Evolutionary conservation across 805 yeast species (phyloP).

Genomic region (Barnettozyma sucrosica): DNA sequence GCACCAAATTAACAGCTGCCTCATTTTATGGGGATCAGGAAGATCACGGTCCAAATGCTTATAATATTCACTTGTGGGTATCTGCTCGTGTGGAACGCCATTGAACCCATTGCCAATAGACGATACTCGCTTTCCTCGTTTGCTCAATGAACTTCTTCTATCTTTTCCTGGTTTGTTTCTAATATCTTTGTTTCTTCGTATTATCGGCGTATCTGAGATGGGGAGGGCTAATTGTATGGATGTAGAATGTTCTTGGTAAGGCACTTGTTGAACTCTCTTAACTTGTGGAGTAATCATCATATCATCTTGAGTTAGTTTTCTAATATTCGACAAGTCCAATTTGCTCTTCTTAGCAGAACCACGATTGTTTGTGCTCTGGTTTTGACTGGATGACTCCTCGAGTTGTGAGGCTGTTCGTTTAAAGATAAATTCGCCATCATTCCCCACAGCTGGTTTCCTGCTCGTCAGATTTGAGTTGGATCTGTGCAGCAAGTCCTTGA

Average conservation of each 20-base stretch:
- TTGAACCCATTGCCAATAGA: slow-evolving; percentile 69
- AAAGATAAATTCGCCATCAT: slow-evolving; percentile 22
- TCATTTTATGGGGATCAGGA: slow-evolving; percentile 71
- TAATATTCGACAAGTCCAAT: neutral
- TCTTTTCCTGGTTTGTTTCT: slow-evolving; percentile 23
- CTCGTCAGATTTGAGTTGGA: slow-evolving; percentile 12
- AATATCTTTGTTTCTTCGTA: slow-evolving; percentile 30
- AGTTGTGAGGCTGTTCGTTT: slow-evolving; percentile 16
- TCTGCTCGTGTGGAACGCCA: slow-evolving; percentile 61
- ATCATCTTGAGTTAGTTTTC: slow-evolving; percentile 16
- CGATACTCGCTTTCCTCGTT: slow-evolving; percentile 67
- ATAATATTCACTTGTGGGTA: slow-evolving; percentile 48
- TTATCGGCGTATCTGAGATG: slow-evolving; percentile 33
- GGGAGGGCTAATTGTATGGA: slow-evolving; percentile 28
- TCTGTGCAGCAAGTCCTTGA: slow-evolving; percentile 22
- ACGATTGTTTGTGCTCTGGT: neutral
- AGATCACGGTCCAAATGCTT: slow-evolving; percentile 55
- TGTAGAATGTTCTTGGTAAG: slow-evolving; percentile 22
- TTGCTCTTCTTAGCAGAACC: neutral
- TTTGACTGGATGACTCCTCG: neutral
- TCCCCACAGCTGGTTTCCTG: slow-evolving; percentile 10
- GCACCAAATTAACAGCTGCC: slow-evolving; percentile 67
- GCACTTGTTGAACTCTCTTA: neutral
- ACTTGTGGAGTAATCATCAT: slow-evolving; percentile 20
- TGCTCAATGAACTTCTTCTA: slow-evolving; percentile 46